Evolutionary conservation across 1,284 basidiomycete species (phyloP).

Genomic region (Thelephora terrestris): DNA sequence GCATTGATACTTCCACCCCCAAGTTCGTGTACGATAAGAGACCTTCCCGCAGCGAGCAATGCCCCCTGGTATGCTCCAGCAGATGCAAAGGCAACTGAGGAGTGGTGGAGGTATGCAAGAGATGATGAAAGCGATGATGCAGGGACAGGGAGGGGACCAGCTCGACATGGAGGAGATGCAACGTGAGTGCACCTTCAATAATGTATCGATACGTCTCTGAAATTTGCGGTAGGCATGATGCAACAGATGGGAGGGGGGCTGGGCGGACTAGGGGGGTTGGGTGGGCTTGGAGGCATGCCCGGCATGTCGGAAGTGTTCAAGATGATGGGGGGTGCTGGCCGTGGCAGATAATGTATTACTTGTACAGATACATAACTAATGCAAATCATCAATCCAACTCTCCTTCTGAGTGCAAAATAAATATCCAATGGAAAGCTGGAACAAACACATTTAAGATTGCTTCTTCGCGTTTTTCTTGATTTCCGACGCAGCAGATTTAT

Average conservation of each 20-base stretch:
- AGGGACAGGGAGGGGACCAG: conserved; percentile 75
- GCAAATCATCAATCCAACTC: background rate
- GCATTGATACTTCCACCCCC: conserved; percentile 14
- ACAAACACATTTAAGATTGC: conserved; percentile 14
- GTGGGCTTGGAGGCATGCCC: conserved; percentile 45
- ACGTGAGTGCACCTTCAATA: conserved; percentile 34
- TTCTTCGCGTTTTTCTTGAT: conserved; percentile 60
- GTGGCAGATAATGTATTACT: conserved; percentile 11
- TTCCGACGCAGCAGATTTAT: conserved; percentile 58
- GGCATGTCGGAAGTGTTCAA: conserved; percentile 71
- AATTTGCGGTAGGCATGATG: conserved; percentile 57
- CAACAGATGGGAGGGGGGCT: conserved; percentile 68
- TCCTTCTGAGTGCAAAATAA: background rate
- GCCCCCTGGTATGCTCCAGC: conserved; percentile 83
- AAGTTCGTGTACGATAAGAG: conserved; percentile 5
- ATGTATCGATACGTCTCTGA: background rate
- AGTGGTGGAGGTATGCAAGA: conserved; percentile 85
- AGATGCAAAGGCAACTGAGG: conserved; percentile 75
- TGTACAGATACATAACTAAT: background rate
- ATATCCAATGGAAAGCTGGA: background rate
- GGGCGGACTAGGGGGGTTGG: conserved; percentile 48
- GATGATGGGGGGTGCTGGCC: conserved; percentile 74
- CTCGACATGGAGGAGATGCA: conserved; percentile 84
- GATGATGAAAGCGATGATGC: conserved; percentile 96
- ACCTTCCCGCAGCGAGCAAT: conserved; percentile 55